These are phyloP conservation scores for Pseudogymnoascus sp. DNA, from an alignment of 2,329 filamentous ascomycete genomes.

Conservation along the genomic window DNA sequence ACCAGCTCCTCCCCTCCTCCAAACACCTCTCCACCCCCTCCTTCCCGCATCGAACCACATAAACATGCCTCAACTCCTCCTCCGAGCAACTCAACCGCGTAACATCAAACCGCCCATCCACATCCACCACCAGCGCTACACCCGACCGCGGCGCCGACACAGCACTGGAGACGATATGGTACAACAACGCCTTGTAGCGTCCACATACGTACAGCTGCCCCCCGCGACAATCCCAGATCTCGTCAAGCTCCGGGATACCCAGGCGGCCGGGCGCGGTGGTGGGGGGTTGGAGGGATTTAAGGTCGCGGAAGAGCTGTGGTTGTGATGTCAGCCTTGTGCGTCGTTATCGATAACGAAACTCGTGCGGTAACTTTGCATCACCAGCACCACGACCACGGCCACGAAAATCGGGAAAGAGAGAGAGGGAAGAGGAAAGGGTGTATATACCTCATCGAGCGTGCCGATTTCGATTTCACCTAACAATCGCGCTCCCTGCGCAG, in stretches of 20 bases:
- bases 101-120: conserved; percentile 46
- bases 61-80: conserved; percentile 20
- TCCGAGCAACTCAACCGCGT: conserved; percentile 23
- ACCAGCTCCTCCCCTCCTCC: conserved; percentile 22
- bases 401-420: conserved; percentile 6
- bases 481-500: conserved; percentile 37
- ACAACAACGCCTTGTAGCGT: conserved; percentile 45
- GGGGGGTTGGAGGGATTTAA: conserved; percentile 11
- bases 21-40: too few species aligned
- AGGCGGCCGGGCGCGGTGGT: background rate
- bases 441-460: conserved; percentile 49
- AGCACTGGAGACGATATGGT: conserved; percentile 44
- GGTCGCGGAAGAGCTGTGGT: conserved; percentile 15
- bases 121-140: conserved; percentile 44
- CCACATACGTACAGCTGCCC: conserved; percentile 45
- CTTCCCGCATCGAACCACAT: conserved; percentile 20
- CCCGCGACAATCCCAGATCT: conserved; percentile 35
- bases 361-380: background rate
- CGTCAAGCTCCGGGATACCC: conserved; percentile 37
- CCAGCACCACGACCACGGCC: background rate
- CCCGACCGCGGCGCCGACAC: conserved; percentile 36
- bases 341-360: conserved; percentile 2
- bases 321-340: background rate
- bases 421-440: background rate
- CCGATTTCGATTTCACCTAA: conserved; percentile 47